Base-by-base conservation (phyloP, 208 protist species). In the Trypanosoma avium region DNA sequence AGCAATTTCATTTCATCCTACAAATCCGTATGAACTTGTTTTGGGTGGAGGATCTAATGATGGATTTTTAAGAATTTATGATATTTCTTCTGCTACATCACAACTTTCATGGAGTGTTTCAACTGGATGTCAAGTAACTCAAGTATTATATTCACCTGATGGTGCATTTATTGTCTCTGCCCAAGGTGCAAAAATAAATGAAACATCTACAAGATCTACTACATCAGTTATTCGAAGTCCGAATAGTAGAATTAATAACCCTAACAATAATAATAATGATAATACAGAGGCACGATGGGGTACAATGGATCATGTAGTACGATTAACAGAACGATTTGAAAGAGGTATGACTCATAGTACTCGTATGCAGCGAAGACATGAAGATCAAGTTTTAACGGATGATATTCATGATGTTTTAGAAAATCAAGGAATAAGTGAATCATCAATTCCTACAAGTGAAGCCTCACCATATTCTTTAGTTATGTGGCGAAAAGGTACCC, bases 121-220 rank as follows among this genome's bases (percentile, higher is more conserved):
- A 24, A 91, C 80, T 0, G 59, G 71, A 0, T 81, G 80, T 22
- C 65, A 75, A 24, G 78, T 80, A 22, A 87, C 81, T 46, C 88
- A 94, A 68, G 73, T 72, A 40, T 46, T 90, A 24, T 94, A 88
- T 72, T 82, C 84, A 8, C 88, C 88, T 3, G 88, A 88, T 30
- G 88, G 88, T 24, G 45, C 73, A 22, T 78, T 80, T 61, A 56
- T 89, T 12, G 73, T 94, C 15, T 90, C 82, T 27, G 69, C 75
- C 6, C 80, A 85, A 17, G 88, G 84, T 26, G 35, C 46, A 19
- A 35, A 36, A 24, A 32, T 27, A 6, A 29, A 22, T 29, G 45
- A 32, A 24, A 33, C 66, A 21, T 43, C 40, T 13, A 40, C 55
- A 48, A 55, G 43, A 26, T 49, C 33, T 5, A 38, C 38, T 12